phyloP scores from a whole-genome alignment of 2,329 filamentous ascomycete species.

The Macrophomina phaseolina region DNA sequence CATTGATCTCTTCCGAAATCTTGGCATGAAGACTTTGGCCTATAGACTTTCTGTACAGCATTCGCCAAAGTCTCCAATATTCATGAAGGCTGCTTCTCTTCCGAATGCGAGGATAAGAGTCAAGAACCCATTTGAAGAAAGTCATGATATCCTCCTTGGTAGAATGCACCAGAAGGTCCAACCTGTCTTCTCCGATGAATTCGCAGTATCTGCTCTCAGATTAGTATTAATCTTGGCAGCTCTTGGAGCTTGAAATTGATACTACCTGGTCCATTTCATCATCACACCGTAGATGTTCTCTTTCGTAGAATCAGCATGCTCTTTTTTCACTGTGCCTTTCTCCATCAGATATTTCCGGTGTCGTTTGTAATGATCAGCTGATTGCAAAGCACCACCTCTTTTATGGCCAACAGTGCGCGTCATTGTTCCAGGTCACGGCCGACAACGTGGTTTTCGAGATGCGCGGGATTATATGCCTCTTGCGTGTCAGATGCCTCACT shows the following conservation, averaged over 20 bases:
- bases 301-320: background rate
- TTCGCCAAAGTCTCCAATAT: background rate
- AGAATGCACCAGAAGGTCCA: background rate
- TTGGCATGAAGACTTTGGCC: background rate
- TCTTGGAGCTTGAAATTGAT: background rate
- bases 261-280: background rate
- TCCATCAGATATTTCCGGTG: too few species aligned
- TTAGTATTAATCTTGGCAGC: background rate
- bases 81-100: background rate
- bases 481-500: too few species aligned
- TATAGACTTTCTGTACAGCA: background rate
- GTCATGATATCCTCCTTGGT: background rate
- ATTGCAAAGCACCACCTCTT: too few species aligned
- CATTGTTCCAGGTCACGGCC: too few species aligned
- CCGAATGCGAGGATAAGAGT: background rate
- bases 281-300: background rate
- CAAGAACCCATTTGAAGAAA: background rate
- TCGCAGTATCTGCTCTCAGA: background rate
- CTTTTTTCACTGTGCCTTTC: too few species aligned
- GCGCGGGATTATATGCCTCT: too few species aligned
- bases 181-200: background rate
- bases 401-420: too few species aligned
- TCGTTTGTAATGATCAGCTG: too few species aligned
- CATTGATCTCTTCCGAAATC: background rate
- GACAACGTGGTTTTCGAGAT: too few species aligned